Evolutionary conservation across 1,139 yeast genomes (phyloP), one percentile per base, ranked within the genome.

Genomic region (Geotrichum klebahnii): DNA sequence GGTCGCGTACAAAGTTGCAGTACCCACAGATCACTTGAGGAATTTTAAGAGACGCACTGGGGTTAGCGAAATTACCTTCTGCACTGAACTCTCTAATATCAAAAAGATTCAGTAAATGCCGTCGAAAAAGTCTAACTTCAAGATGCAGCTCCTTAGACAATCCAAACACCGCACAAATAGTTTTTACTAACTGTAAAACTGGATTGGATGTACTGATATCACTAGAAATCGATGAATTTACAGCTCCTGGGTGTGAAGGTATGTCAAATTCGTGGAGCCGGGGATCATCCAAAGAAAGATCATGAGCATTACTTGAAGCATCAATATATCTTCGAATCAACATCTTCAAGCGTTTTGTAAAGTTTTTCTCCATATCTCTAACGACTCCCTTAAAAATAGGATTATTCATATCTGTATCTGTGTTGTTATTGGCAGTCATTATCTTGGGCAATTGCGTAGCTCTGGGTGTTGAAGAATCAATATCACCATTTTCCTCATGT

Each of bases 61-160:
- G 97, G 61, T 88, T 80, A 36, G 66, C 67, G 67, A 90, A 90
- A n/a, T 71, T 72, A 1, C 94, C 89, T 52, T 82, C 88, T 8
- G 76, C 76, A 58, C 89, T 82, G 67, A 92, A 94, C 64, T 92
- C 98, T 55, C 84, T 80, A 44, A 90, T 76, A 37, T 88, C 95
- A 59, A 94, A 79, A 3, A 85, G 68, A 1, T 77, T 74, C 38
- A 92, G 72, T 53, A 94, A 68, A 53, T 85, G 92, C 55, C 86
- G 81, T 53, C 96, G 76, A 49, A 94, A 68, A 52, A 84, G 68
- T 53, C 96, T 74, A 12, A 82, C 84, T 62, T 89, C 97, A 38
- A 88, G 72, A 44, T 75, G 76, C 50, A 92, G 71, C 50, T 77
- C 77, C 44, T 73, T 71, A 0, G 92, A 85, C 29, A 92, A 72